Conservation (phyloP, 1,139 yeast genomes). For the Diutina mesorugosa region DNA sequence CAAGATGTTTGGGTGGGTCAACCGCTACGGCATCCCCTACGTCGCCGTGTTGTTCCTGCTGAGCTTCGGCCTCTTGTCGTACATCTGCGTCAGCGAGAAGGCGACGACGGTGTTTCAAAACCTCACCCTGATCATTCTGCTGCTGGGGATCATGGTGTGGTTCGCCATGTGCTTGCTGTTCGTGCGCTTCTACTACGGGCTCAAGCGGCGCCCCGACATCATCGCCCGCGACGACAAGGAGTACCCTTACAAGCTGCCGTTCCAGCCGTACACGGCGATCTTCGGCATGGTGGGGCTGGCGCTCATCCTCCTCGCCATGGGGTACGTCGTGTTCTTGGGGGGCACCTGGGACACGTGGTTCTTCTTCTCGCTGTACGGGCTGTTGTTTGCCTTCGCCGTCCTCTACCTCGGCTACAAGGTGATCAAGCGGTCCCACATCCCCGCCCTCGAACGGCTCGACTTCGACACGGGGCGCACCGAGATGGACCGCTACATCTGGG, state of each 20-base stretch:
- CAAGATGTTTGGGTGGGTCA: slow-evolving; percentile 42
- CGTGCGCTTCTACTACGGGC: slow-evolving; percentile 57
- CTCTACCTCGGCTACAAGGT: slow-evolving; percentile 46
- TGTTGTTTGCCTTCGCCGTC: slow-evolving; percentile 39
- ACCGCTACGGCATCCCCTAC: slow-evolving; percentile 60
- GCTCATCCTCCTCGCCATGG: slow-evolving; percentile 48
- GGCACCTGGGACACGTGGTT: slow-evolving; percentile 51
- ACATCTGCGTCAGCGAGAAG: slow-evolving; percentile 40
- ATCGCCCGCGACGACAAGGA: slow-evolving; percentile 47
- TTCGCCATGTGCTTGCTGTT: slow-evolving; percentile 68
- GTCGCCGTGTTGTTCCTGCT: slow-evolving; percentile 46
- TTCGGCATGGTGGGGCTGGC: slow-evolving; percentile 49
- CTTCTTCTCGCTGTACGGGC: slow-evolving; percentile 60
- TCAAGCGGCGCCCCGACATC: slow-evolving; percentile 54
- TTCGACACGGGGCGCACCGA: slow-evolving; percentile 72
- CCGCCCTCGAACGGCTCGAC: slow-evolving; percentile 56
- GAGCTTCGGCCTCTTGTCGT: slow-evolving; percentile 46
- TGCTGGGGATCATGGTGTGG: slow-evolving; percentile 71
- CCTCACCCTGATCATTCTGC: slow-evolving; percentile 50
- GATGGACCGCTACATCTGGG: slow-evolving; percentile 58
- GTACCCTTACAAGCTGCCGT: slow-evolving; percentile 68
- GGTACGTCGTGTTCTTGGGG: slow-evolving; percentile 52
- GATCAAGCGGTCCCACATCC: slow-evolving; percentile 41
- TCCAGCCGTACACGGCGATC: slow-evolving; percentile 66
- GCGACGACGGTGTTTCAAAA: slow-evolving; percentile 59